A percentile compares a stretch with the other conserved stretches of the same genome.
phyloP scores from a whole-genome alignment of 1,284 basidiomycete species.

The Grifola frondosa region DNA sequence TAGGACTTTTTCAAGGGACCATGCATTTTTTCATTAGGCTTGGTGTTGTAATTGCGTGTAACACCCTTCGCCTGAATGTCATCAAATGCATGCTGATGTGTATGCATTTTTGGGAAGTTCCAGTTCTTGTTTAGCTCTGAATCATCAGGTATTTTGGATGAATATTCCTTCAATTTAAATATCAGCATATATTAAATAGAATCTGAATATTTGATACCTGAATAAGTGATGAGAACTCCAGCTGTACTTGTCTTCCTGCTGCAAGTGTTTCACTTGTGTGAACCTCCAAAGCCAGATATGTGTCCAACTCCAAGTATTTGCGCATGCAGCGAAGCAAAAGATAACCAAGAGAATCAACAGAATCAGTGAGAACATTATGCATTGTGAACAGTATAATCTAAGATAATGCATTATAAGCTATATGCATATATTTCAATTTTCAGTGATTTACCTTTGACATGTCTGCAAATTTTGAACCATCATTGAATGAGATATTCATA shows the following conservation, averaged over 20 bases:
- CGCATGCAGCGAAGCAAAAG: conserved; percentile 16
- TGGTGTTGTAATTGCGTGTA: conserved; percentile 20
- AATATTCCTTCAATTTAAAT: neutral
- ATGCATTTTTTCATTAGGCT: conserved; percentile 27
- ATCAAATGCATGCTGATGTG: conserved; percentile 18
- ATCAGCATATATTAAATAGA: neutral
- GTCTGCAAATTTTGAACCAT: conserved; percentile 39
- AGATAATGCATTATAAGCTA: too few species aligned
- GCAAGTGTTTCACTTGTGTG: conserved; percentile 22
- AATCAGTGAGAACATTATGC: conserved; percentile 9
- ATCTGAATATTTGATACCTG: conserved; percentile 1
- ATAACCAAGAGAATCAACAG: conserved; percentile 5
- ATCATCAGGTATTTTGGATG: neutral
- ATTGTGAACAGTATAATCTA: too few species aligned
- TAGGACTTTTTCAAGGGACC: conserved; percentile 26
- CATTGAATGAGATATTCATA: conserved; percentile 32
- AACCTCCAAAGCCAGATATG: conserved; percentile 15
- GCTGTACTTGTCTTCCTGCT: neutral
- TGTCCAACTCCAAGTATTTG: conserved; percentile 16
- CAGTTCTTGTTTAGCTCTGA: conserved; percentile 21
- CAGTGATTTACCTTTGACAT: conserved; percentile 42
- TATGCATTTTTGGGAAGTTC: conserved; percentile 26
- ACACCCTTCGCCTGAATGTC: conserved; percentile 27
- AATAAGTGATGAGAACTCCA: conserved; percentile 6
- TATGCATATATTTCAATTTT: too few species aligned